These are phyloP conservation scores for Ceratorhiza oryzae-sativae DNA, from an alignment of 1,284 basidiomycete genomes.

Conservation along the genomic window DNA sequence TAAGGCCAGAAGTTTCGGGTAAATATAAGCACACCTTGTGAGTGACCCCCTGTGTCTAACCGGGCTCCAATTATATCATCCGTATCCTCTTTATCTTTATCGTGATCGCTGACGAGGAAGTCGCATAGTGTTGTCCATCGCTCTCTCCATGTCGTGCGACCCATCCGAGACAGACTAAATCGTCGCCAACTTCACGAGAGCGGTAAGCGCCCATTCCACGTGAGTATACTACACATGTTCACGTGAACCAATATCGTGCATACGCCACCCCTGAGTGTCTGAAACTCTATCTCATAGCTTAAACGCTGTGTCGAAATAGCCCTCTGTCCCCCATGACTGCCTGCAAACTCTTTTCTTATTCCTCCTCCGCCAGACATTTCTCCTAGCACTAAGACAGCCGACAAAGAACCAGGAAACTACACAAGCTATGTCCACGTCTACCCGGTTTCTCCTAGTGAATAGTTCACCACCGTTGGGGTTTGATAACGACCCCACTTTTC, in stretches of 20 bases:
- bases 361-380: not conserved
- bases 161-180: constrained; percentile 11
- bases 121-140: constrained; percentile 28
- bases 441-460: not conserved
- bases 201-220: constrained; percentile 20
- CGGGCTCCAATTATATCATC: constrained; percentile 30
- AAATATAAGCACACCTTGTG: constrained; percentile 8
- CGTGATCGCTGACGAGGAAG: not conserved
- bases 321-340: not conserved
- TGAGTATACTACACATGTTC: not conserved
- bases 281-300: not conserved
- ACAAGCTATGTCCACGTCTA: not conserved
- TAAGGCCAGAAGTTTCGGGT: not conserved
- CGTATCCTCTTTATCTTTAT: not conserved
- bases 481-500: not conserved
- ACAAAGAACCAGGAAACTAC: not conserved
- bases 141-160: constrained; percentile 29
- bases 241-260: not conserved
- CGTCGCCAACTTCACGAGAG: constrained; percentile 21
- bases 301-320: not conserved
- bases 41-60: constrained; percentile 21
- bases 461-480: not conserved
- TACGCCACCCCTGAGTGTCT: not conserved
- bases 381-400: not conserved
- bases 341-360: not conserved